Conservation (phyloP, 352 stramenopile species). For the Blastocystis sp. region DNA sequence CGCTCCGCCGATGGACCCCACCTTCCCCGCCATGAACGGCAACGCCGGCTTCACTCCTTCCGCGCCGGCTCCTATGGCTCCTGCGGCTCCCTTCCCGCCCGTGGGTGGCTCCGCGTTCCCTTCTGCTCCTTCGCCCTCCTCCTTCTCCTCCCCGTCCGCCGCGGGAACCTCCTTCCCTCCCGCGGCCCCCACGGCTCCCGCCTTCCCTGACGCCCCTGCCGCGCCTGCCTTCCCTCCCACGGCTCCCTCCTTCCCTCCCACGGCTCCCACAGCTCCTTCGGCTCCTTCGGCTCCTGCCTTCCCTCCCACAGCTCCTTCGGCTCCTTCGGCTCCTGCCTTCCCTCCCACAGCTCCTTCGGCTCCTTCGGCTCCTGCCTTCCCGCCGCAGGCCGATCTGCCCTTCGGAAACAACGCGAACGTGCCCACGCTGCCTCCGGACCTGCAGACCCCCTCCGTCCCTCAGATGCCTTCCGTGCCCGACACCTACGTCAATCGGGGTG, state of each 20-base stretch:
- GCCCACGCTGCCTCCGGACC: background rate
- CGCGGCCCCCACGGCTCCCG: background rate
- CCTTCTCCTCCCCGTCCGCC: background rate
- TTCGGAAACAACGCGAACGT: background rate
- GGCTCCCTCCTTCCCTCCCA: background rate
- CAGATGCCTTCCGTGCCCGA: background rate
- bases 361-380: background rate
- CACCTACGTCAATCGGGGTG: background rate
- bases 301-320: background rate
- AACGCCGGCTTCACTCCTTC: slow-evolving; percentile 1
- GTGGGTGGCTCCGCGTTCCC: background rate
- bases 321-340: background rate
- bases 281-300: background rate
- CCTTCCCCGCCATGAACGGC: background rate
- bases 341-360: background rate
- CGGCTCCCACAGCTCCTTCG: background rate
- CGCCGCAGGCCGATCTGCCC: background rate
- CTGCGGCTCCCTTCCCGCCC: background rate
- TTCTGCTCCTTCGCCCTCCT: background rate
- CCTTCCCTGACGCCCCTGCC: background rate
- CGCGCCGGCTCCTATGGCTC: background rate
- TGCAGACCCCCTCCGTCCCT: background rate
- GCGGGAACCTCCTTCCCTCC: background rate
- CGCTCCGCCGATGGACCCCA: background rate
- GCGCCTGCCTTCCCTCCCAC: background rate